These are phyloP conservation scores for Apiotrichum mycotoxinovorans DNA, from an alignment of 1,284 basidiomycete species.

Conservation along the genomic window DNA sequence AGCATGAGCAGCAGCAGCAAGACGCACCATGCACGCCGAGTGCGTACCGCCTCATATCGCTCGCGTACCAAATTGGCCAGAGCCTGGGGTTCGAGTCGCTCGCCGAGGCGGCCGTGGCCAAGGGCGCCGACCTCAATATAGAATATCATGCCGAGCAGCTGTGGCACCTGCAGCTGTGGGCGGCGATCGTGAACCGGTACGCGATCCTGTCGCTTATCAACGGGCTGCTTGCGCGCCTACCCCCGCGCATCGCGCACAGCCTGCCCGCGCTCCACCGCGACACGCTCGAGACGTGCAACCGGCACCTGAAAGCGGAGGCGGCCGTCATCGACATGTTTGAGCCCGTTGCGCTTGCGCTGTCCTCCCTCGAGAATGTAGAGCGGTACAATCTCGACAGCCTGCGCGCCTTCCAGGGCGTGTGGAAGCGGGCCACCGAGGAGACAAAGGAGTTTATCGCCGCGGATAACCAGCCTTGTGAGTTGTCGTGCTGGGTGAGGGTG, in stretches of 20 bases:
- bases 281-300: slow-evolving; percentile 9
- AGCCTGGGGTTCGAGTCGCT: slow-evolving; percentile 21
- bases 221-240: slow-evolving; percentile 2
- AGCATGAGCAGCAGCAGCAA: too few species aligned
- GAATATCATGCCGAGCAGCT: slow-evolving; percentile 10
- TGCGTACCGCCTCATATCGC: slow-evolving; percentile 22
- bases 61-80: slow-evolving; percentile 29
- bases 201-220: slow-evolving; percentile 9
- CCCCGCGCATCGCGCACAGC: slow-evolving; percentile 6
- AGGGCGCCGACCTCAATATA: slow-evolving; percentile 8
- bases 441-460: neutral
- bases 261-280: slow-evolving; percentile 12
- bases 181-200: slow-evolving; percentile 18
- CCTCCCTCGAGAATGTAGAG: slow-evolving; percentile 6
- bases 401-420: neutral
- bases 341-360: slow-evolving; percentile 4
- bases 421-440: neutral
- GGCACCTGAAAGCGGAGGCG: slow-evolving; percentile 14
- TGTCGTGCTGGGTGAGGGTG: too few species aligned
- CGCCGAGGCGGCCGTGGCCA: slow-evolving; percentile 4
- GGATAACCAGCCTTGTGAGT: slow-evolving; percentile 3
- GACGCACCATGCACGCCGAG: slow-evolving; percentile 15
- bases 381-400: slow-evolving; percentile 1
- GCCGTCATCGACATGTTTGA: slow-evolving; percentile 6
- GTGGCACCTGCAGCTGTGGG: slow-evolving; percentile 17